phyloP scores from a whole-genome alignment of 129 eudicot genomes.

The Calendula officinalis region DNA sequence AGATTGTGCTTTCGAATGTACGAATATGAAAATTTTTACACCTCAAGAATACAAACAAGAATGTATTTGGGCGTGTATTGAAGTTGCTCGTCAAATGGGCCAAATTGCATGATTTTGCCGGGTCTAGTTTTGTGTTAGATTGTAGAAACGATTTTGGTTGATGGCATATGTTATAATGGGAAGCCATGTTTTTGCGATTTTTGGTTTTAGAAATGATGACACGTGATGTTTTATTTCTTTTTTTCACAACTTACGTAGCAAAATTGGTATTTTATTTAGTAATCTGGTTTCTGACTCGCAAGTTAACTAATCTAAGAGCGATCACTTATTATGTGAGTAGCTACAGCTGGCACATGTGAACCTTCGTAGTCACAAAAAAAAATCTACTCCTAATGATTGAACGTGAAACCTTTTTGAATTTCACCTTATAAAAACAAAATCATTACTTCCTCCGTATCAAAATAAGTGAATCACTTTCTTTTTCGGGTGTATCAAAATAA shows the following conservation, averaged over 20 bases:
- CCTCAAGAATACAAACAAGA: slow-evolving; percentile 32
- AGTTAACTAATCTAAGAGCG: too few species aligned
- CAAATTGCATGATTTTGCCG: not conserved
- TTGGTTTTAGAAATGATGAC: not conserved
- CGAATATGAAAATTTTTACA: slow-evolving; percentile 24
- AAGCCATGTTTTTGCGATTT: not conserved
- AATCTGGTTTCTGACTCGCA: not conserved
- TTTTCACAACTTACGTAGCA: not conserved
- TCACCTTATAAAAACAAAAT: too few species aligned
- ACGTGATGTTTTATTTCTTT: not conserved
- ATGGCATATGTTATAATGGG: not conserved
- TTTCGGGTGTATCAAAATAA: too few species aligned
- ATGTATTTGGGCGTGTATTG: slow-evolving; percentile 29
- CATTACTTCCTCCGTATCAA: too few species aligned
- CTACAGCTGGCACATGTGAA: too few species aligned
- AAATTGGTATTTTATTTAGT: not conserved
- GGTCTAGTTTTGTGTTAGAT: not conserved
- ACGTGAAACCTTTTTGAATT: too few species aligned
- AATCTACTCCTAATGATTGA: too few species aligned
- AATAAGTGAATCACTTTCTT: too few species aligned
- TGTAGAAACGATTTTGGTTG: slow-evolving; percentile 1
- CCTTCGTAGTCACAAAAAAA: too few species aligned
- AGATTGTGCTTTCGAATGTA: slow-evolving; percentile 29
- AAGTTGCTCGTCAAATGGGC: slow-evolving; percentile 26
- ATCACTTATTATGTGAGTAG: too few species aligned